Evolutionary conservation across 805 yeast species (phyloP).

Genomic region (Myxozyma geophila): DNA sequence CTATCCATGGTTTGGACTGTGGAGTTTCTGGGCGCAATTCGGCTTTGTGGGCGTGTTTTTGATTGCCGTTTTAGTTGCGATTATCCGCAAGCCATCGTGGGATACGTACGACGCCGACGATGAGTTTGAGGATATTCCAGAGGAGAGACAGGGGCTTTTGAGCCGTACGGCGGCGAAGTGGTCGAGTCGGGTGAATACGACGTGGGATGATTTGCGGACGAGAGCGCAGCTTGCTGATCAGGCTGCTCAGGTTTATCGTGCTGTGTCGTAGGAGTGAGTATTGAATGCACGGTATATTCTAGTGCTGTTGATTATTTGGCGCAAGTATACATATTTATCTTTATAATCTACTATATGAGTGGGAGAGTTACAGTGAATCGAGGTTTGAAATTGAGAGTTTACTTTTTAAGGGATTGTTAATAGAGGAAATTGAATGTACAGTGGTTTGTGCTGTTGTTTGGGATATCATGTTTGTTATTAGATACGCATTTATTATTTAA

Average conservation of each 20-base stretch:
- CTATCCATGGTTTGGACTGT: conserved; percentile 37
- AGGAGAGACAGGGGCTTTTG: conserved; percentile 29
- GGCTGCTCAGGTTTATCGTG: conserved; percentile 19
- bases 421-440: no score
- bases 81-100: conserved; percentile 29
- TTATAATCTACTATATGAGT: no score
- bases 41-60: conserved; percentile 35
- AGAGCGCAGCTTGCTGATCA: conserved; percentile 33
- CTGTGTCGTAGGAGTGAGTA: conserved; percentile 7
- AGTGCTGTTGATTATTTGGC: no score
- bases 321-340: no score
- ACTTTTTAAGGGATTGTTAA: no score
- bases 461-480: no score
- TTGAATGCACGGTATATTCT: no score
- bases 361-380: no score
- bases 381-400: no score
- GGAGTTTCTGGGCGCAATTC: conserved; percentile 37
- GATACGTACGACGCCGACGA: conserved; percentile 34
- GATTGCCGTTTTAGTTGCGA: conserved; percentile 29
- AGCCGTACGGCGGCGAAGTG: conserved; percentile 33
- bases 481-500: no score
- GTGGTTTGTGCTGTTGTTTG: no score
- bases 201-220: conserved; percentile 35
- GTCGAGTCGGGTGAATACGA: conserved; percentile 24
- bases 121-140: conserved; percentile 28